Conservation (phyloP, 257 asterid genomes). For the Apocynum venetum region DNA sequence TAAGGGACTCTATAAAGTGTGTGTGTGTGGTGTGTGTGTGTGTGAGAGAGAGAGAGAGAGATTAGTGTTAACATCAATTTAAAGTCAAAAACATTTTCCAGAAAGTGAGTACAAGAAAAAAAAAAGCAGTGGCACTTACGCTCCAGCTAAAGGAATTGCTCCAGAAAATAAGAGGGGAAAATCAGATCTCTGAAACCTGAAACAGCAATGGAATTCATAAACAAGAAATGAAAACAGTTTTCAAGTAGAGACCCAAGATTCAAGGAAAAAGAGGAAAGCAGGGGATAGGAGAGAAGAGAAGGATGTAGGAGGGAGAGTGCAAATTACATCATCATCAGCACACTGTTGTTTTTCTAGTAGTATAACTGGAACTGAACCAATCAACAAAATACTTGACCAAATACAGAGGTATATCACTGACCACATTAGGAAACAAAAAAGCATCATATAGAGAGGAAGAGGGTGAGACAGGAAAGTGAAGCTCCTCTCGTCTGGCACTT, state of each 20-base stretch:
- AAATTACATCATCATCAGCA: not conserved
- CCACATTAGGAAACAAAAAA: not conserved
- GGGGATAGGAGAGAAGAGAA: not conserved
- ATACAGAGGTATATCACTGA: not conserved
- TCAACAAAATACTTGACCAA: not conserved
- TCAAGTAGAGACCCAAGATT: not conserved
- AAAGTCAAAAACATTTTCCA: not conserved
- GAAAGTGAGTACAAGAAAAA: not conserved
- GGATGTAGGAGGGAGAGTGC: not conserved
- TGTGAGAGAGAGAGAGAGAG: not conserved
- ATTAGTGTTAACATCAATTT: not conserved
- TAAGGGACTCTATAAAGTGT: slow-evolving; percentile 50
- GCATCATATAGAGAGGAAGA: not conserved
- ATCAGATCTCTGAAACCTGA: slow-evolving; percentile 88
- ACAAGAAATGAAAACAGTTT: not conserved
- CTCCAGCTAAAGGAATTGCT: slow-evolving; percentile 58
- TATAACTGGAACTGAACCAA: not conserved
- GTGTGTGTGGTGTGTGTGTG: no score
- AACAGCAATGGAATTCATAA: slow-evolving; percentile 23
- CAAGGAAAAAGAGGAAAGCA: not conserved
- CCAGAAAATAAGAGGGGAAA: slow-evolving; percentile 76
- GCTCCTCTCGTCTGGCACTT: not conserved
- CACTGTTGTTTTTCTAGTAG: not conserved
- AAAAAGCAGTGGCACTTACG: slow-evolving; percentile 46
- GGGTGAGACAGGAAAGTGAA: not conserved